Percentiles rank a stretch among this genome's conserved stretches.
These are phyloP conservation scores for Thermothelomyces thermophilus DNA, from an alignment of 2,329 filamentous ascomycete species.

Conservation along the genomic window DNA sequence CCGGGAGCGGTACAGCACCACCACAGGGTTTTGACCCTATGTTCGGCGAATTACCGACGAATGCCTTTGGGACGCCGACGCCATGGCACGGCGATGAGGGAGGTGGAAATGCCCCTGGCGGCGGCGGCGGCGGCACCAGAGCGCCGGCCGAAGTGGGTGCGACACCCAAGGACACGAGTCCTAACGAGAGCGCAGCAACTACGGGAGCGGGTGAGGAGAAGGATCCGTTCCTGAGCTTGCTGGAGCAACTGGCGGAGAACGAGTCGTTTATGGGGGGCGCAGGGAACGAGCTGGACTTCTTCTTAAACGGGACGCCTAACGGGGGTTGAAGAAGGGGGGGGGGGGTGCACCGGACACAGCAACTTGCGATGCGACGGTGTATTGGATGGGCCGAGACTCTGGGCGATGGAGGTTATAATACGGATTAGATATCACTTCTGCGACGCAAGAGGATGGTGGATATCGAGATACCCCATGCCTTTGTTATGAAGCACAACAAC, in stretches of 20 bases:
- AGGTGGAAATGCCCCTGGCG: too few species aligned
- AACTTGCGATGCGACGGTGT: background rate
- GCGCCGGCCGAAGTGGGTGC: slow-evolving; percentile 23
- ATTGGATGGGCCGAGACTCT: background rate
- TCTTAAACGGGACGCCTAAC: slow-evolving; percentile 39
- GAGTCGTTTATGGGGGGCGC: slow-evolving; percentile 63
- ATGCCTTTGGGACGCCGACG: slow-evolving; percentile 46
- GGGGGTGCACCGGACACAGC: background rate
- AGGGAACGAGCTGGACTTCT: slow-evolving; percentile 73
- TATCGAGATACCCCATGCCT: background rate
- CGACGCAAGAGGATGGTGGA: background rate
- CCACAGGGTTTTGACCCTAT: slow-evolving; percentile 47
- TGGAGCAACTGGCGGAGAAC: slow-evolving; percentile 79
- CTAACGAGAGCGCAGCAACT: slow-evolving; percentile 44
- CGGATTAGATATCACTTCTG: too few species aligned
- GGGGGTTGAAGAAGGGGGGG: background rate
- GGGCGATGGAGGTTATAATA: too few species aligned
- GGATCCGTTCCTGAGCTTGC: slow-evolving; percentile 70
- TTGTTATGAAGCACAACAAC: too few species aligned
- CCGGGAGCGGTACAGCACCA: background rate
- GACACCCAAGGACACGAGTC: slow-evolving; percentile 44
- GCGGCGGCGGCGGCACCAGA: too few species aligned
- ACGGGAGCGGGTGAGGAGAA: slow-evolving; percentile 54
- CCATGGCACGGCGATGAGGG: slow-evolving; percentile 42
- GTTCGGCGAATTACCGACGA: slow-evolving; percentile 51